These are phyloP conservation scores for Raddia guianensis DNA, from an alignment of 176 grass and related monocot genomes.

Conservation along the genomic window DNA sequence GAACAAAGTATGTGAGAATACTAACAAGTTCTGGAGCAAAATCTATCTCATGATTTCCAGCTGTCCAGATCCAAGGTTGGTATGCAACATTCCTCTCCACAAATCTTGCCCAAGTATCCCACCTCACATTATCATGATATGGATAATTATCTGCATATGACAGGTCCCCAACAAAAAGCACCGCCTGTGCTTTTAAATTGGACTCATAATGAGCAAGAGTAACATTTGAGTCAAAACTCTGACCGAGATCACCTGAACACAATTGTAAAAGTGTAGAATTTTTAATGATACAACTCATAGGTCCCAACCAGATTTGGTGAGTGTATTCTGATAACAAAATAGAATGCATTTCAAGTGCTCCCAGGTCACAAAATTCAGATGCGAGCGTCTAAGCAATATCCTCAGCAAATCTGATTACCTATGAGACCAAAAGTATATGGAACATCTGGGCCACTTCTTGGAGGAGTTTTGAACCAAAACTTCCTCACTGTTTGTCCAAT, in stretches of 20 bases:
- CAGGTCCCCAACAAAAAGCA: conserved; percentile 79
- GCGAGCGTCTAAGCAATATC: not conserved
- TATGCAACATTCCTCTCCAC: conserved; percentile 84
- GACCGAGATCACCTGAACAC: conserved; percentile 82
- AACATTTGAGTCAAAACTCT: conserved; percentile 81
- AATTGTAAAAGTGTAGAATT: conserved; percentile 11
- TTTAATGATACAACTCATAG: conserved; percentile 5
- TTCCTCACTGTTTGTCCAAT: conserved; percentile 57
- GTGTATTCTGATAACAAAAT: not conserved
- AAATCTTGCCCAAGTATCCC: conserved; percentile 96
- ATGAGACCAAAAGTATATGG: conserved; percentile 89
- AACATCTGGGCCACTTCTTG: conserved; percentile 80
- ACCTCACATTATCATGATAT: conserved; percentile 84
- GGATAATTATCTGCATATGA: conserved; percentile 87
- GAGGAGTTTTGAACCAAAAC: conserved; percentile 90
- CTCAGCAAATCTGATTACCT: conserved; percentile 40
- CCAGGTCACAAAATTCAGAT: not conserved
- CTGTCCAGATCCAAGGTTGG: conserved; percentile 97
- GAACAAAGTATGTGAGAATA: conserved; percentile 25
- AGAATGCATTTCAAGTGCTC: not conserved
- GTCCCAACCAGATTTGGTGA: not conserved
- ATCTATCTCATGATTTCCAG: conserved; percentile 93
- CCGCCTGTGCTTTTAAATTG: conserved; percentile 63
- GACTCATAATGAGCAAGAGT: conserved; percentile 83
- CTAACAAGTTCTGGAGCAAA: conserved; percentile 77